phyloP scores from a whole-genome alignment of 2,329 filamentous ascomycete genomes.

The Keithomyces neogunnii region DNA sequence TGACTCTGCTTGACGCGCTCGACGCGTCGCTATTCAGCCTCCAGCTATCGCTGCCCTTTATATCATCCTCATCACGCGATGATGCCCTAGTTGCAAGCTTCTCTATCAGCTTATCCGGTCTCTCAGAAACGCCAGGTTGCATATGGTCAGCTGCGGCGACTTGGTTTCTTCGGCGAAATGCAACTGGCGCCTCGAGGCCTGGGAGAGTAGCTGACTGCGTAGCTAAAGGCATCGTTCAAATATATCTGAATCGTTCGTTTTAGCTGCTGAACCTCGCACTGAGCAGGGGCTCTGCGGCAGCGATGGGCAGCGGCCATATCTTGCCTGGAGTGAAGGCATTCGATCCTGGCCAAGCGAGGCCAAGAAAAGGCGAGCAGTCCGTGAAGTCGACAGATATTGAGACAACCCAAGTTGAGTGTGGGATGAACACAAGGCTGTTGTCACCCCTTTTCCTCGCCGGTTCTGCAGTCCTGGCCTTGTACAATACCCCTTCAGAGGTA shows the following conservation, averaged over 20 bases:
- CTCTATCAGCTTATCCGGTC: background rate
- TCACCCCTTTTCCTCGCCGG: too few relatives aligned
- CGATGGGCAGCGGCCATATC: constrained; percentile 7
- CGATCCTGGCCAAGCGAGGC: constrained; percentile 1
- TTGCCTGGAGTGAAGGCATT: constrained; percentile 7
- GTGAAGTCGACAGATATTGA: background rate
- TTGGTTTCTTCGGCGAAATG: background rate
- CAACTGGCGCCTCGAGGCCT: background rate
- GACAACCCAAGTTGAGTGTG: background rate
- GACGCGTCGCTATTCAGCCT: constrained; percentile 18
- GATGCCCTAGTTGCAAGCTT: constrained; percentile 13
- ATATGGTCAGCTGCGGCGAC: background rate
- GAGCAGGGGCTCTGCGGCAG: constrained; percentile 7
- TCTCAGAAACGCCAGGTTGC: background rate
- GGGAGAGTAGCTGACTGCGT: background rate
- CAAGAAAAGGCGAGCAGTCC: background rate
- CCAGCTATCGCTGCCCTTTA: constrained; percentile 18
- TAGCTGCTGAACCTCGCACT: constrained; percentile 3
- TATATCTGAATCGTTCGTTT: background rate
- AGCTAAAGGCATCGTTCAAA: background rate
- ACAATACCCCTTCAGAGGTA: too few relatives aligned
- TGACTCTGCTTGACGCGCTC: constrained; percentile 19
- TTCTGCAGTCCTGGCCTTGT: too few relatives aligned
- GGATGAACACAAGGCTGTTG: too few relatives aligned
- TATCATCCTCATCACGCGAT: constrained; percentile 17